Evolutionary conservation across 352 stramenopile genomes (phyloP), one percentile per base, ranked within the genome.

Genomic region (Aphanomyces cochlioides): DNA sequence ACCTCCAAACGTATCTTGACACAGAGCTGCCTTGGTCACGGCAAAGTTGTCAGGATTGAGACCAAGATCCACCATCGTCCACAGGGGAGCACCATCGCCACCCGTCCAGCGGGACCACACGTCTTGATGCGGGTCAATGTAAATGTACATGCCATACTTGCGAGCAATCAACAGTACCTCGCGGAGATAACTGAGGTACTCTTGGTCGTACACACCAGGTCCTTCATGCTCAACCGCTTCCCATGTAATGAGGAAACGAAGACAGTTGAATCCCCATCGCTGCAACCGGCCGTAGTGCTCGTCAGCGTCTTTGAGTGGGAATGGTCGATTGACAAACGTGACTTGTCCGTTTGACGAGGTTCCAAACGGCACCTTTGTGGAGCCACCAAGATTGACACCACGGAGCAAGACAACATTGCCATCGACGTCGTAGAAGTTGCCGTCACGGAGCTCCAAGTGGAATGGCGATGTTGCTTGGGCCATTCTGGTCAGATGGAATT

Each of bases 51-150:
- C 73, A 10, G 90, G 83, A 17, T 96, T 77, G 28, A 97, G 79
- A 2, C 90, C 91, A 0, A 94, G 74, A 8, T 70, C 59, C 70
- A 93, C 82, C 6, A 97, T 78, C 40, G 91, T 97, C 91, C 91
- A 97, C 63, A 95, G 73, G 0, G 90, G 91, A 3, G 91, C 88
- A n/a, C 91, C 91, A 67, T 97, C 89, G 1, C 91, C 90, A 19
- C 91, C 91, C 0, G 89, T 96, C 80, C 81, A 97, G n/a, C 90
- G 83, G 15, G 85, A 95, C 90, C 90, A 97, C 34, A 96, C 89
- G 71, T 97, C 91, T 78, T 97, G 91, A 66, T 97, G 91, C 7
- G 87, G 89, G 58, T 97, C 88, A 17, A 97, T 83, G 68, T 93
- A 96, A 21, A 97, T 75, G 40, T 76, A 73, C n/a, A 97, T 77